Base-by-base conservation (phyloP, 1,284 basidiomycete species). In the Xerocomus nothofagi region DNA sequence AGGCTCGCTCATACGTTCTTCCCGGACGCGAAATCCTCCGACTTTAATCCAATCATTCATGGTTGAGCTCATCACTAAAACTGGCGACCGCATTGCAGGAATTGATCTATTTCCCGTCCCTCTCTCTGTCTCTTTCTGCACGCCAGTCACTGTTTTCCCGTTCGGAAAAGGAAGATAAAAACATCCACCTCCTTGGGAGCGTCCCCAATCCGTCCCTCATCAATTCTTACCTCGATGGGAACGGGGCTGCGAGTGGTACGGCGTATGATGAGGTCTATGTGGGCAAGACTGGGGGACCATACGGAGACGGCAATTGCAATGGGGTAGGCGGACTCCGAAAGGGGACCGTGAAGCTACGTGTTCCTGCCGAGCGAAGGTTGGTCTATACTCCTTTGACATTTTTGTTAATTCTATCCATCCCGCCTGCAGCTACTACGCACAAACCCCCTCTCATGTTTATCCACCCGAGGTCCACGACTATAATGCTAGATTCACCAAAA, bases 391-490 rank as follows among this genome's bases (percentile, higher is more conserved):
- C 11, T 21, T 20, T 39, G 27, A 34, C 47, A 43, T 54, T 37
- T 43, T 44, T 42, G 44, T 49, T 37, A 41, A 41, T 40, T 24
- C 17, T 21, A 21, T 27, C 7, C 20, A 33, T 39, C 45, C 20
- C 40, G n/a, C 39, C 30, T 51, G 24, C 45, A 93, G 93, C 69
- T 97, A 97, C 72, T 97, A 93, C 61, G 89, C 91, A 61, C 73
- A 86, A 73, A 72, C 88, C 39, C 68, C 76, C 54, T 74, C 78
- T 54, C 78, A 90, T 42, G 72, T 78, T 18, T 98, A 93, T 83
- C 96, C 96, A 1, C 93, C 94, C 0, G 92, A 97, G 67, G 84
- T 99, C 1, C 85, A 87, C 60, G 93, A 97, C 60, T 98, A 94
- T 75, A 99, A 99, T 68, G 84, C 86, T 44, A 76, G 82, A 12